Base-by-base conservation (phyloP, 148 eudicot genomes). In the Drosera capensis region DNA sequence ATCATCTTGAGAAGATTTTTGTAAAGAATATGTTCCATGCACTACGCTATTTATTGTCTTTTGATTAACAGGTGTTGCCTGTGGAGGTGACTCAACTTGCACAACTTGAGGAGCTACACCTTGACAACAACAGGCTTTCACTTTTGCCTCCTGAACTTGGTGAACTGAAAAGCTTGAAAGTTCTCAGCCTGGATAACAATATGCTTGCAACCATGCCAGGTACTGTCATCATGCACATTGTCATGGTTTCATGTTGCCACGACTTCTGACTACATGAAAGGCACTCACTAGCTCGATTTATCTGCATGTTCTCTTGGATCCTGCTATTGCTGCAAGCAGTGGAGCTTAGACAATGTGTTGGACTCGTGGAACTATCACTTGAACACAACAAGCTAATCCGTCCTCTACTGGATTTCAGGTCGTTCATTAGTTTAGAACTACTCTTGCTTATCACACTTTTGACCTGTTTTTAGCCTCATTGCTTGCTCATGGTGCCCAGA, bases 391-490 rank as follows among this genome's bases (percentile, higher is more conserved):
- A 82, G 71, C 81, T 92, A 52, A 67, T 92, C 49, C 82, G 94
- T 17, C 99, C 99, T 51, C 71, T 92, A 48, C 79, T 92, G 51
- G 95, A 92, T 67, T 86, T 92, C 86, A 92, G 99, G 95, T 92
- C 64, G 50, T 52, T 51, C 25, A 13, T 46, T 36, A 56, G 24
- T 46, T 17, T 15, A 20, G 19, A 35, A 5, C 36, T 43, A 58
- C 43, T 13, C 43, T 34, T 34, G n/a, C 38, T 34, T 11, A 11
- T 34, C 9, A 34, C 11, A 15, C 38, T 4, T 13, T 15, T 1
- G 6, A 34, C n/a, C 5, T 11, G n/a, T 11, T 34, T 11, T 11
- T 11, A n/a, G n/a, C n/a, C 6, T 34, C 9, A 2, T 34, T 34
- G 38, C 13, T 34, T 11, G 15, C 16, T 21, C 24, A 45, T 29